A percentile compares a stretch with the other conserved stretches of the same genome.
phyloP scores from a whole-genome alignment of 2,329 filamentous ascomycete species.

The Emergomyces orientalis region DNA sequence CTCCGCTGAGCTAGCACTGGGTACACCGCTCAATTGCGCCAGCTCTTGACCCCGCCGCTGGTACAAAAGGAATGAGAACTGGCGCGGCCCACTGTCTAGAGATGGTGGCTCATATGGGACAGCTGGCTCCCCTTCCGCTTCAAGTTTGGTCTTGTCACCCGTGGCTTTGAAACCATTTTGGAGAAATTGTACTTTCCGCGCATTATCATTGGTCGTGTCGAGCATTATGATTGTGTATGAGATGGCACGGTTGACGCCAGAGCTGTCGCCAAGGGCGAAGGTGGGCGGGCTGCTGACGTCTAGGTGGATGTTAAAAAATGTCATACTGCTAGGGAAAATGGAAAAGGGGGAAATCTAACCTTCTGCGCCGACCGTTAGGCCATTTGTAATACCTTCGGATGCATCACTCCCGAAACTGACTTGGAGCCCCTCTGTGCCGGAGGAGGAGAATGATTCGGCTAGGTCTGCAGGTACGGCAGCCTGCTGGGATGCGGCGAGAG shows the following conservation, averaged over 20 bases:
- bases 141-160: conserved; percentile 13
- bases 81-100: conserved; percentile 3
- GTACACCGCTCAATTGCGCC: neutral
- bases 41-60: neutral
- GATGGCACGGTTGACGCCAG: conserved; percentile 11
- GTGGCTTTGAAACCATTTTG: conserved; percentile 11
- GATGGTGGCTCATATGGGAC: conserved; percentile 10
- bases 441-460: conserved; percentile 3
- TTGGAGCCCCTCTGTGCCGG: conserved; percentile 8
- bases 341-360: conserved; percentile 2
- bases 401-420: conserved; percentile 13
- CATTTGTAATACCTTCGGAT: conserved; percentile 11
- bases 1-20: neutral
- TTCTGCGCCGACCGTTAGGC: conserved; percentile 6
- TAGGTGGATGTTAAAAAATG: conserved; percentile 1
- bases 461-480: conserved; percentile 8
- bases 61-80: conserved; percentile 14
- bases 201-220: conserved; percentile 10
- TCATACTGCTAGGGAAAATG: neutral
- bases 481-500: conserved; percentile 9
- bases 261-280: conserved; percentile 11
- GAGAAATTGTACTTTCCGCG: conserved; percentile 9
- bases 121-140: conserved; percentile 2
- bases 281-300: conserved; percentile 7
- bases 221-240: conserved; percentile 13